Percentiles rank a stretch among this genome's conserved stretches.
phyloP scores from a whole-genome alignment of 2,329 filamentous ascomycete species.

The Cladophialophora carrionii region DNA sequence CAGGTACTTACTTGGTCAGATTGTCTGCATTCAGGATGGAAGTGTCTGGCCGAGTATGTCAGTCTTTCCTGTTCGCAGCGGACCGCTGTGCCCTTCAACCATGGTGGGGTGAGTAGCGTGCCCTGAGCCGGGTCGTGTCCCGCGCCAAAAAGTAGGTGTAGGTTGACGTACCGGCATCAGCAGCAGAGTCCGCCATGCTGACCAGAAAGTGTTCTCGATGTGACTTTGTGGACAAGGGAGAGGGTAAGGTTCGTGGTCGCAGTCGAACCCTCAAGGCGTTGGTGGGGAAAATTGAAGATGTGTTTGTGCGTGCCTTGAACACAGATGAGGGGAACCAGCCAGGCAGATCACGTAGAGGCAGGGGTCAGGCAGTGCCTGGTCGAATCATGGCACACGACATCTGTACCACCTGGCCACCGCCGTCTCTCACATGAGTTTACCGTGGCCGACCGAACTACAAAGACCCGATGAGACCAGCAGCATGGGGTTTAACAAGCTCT shows the following conservation, averaged over 20 bases:
- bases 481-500: background rate
- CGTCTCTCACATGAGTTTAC: background rate
- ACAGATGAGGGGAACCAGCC: conserved; percentile 8
- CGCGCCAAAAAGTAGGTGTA: background rate
- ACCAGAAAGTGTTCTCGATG: background rate
- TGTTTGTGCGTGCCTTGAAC: conserved; percentile 7
- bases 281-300: conserved; percentile 10
- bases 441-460: background rate
- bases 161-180: conserved; percentile 23
- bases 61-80: conserved; percentile 1
- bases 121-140: background rate
- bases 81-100: background rate
- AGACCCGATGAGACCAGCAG: background rate
- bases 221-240: background rate
- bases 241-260: conserved; percentile 9
- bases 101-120: conserved; percentile 2
- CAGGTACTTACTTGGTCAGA: conserved; percentile 70
- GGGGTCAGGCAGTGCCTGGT: background rate
- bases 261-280: background rate
- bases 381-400: conserved; percentile 10
- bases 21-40: conserved; percentile 89
- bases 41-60: conserved; percentile 65
- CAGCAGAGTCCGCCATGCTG: conserved; percentile 29
- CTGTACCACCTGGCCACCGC: background rate
- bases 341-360: background rate